phyloP scores from a whole-genome alignment of 1,284 basidiomycete genomes.

The Cerioporus squamosus region DNA sequence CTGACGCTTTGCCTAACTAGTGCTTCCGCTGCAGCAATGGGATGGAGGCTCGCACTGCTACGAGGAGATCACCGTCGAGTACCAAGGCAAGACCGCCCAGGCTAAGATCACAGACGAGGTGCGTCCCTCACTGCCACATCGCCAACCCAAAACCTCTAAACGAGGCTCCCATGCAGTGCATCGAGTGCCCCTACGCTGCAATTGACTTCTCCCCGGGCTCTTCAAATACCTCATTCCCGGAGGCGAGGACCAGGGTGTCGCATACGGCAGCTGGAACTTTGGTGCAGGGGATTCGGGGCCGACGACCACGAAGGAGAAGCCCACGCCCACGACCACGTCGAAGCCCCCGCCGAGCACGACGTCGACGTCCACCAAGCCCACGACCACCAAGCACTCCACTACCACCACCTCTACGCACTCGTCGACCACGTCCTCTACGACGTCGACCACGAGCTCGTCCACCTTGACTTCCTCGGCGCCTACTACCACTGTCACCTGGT shows the following conservation, averaged over 20 bases:
- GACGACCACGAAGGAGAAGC: conserved; percentile 17
- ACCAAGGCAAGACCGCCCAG: conserved; percentile 18
- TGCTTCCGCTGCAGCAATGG: conserved; percentile 16
- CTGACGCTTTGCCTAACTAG: background rate
- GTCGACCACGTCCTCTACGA: conserved; percentile 1
- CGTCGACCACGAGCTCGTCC: conserved; percentile 7
- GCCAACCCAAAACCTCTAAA: background rate
- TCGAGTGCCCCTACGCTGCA: conserved; percentile 69
- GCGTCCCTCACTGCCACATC: conserved; percentile 6
- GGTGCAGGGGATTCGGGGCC: conserved; percentile 11
- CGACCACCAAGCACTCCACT: background rate
- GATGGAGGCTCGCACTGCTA: conserved; percentile 23
- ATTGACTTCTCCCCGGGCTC: conserved; percentile 82
- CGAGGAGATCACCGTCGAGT: conserved; percentile 19
- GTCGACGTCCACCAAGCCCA: conserved; percentile 1
- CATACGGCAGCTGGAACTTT: conserved; percentile 27
- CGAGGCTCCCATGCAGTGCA: conserved; percentile 50
- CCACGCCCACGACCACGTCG: conserved; percentile 9
- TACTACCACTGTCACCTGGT: conserved; percentile 8
- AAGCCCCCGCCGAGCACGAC: conserved; percentile 8
- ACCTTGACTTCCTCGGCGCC: conserved; percentile 4
- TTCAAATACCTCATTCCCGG: conserved; percentile 62
- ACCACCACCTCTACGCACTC: background rate
- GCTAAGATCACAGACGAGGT: conserved; percentile 31
- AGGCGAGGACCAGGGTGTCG: conserved; percentile 26